Conservation (phyloP, 495 filamentous ascomycete genomes). For the Tuber borchii region DNA sequence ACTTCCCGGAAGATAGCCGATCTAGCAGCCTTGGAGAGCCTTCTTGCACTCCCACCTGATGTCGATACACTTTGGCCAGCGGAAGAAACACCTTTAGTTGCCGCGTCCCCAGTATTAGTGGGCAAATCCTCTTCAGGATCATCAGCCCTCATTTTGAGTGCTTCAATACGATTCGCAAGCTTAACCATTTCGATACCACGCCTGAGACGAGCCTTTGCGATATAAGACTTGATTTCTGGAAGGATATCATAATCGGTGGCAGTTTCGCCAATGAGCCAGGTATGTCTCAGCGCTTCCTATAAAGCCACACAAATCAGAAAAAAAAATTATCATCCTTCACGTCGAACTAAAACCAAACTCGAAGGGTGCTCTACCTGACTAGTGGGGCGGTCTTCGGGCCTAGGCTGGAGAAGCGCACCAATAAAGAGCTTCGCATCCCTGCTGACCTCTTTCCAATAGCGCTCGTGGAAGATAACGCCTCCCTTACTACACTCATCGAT, state of each 20-base stretch:
- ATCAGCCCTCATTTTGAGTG: constrained; percentile 91
- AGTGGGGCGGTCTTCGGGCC: constrained; percentile 68
- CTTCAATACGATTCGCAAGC: constrained; percentile 92
- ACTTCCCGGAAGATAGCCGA: constrained; percentile 94
- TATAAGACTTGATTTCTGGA: constrained; percentile 92
- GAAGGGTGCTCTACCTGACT: constrained; percentile 55
- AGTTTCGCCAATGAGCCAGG: constrained; percentile 83
- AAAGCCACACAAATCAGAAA: constrained; percentile 11
- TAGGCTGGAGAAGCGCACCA: constrained; percentile 66
- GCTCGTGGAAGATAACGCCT: constrained; percentile 92
- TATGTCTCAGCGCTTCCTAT: constrained; percentile 71
- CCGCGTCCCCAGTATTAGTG: constrained; percentile 55
- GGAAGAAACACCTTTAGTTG: constrained; percentile 43
- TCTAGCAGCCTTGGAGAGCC: constrained; percentile 68
- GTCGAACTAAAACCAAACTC: background rate
- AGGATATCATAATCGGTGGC: constrained; percentile 93
- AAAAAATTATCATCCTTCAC: background rate
- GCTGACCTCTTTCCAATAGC: constrained; percentile 98
- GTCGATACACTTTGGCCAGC: constrained; percentile 33
- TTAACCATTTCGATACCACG: constrained; percentile 97
- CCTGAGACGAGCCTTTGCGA: constrained; percentile 79
- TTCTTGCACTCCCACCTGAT: constrained; percentile 61
- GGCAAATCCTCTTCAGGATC: constrained; percentile 69
- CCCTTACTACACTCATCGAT: constrained; percentile 90
- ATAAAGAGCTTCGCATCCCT: constrained; percentile 96